Conservation (phyloP, 441 rosid species). For the Mallotus japonicus region DNA sequence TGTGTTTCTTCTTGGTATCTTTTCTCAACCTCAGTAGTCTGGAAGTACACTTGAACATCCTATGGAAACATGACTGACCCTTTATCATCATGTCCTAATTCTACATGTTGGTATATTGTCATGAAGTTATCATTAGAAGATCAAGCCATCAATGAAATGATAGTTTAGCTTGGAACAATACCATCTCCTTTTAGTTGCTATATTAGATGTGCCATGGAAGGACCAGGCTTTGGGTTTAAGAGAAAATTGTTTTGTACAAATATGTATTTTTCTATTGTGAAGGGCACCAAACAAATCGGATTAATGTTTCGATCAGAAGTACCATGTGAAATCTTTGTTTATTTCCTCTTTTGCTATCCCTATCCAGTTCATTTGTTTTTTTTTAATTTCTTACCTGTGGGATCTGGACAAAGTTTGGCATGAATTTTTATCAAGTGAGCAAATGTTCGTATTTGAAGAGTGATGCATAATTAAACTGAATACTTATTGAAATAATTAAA, state of each 20-base stretch:
- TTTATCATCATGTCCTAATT: background rate
- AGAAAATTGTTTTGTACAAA: background rate
- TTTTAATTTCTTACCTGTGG: background rate
- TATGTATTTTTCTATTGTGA: background rate
- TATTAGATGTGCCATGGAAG: background rate
- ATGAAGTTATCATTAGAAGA: background rate
- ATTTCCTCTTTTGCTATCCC: too few species aligned
- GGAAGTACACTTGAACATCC: background rate
- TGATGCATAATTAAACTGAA: constrained; percentile 1
- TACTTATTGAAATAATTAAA: too few species aligned
- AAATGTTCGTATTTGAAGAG: background rate
- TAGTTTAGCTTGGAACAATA: background rate
- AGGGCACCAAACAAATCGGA: too few species aligned
- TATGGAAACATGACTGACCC: background rate
- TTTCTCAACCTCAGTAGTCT: background rate
- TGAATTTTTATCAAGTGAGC: background rate
- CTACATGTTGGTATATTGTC: background rate
- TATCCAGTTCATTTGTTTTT: background rate
- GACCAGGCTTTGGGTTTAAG: background rate
- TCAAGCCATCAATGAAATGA: background rate
- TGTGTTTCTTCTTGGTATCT: background rate
- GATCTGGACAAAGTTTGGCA: background rate
- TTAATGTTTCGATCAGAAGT: too few species aligned
- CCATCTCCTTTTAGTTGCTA: background rate
- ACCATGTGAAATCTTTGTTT: too few species aligned